Conservation (phyloP, 371 early-diverging fungal species). For the Capniomyces stellatus region DNA sequence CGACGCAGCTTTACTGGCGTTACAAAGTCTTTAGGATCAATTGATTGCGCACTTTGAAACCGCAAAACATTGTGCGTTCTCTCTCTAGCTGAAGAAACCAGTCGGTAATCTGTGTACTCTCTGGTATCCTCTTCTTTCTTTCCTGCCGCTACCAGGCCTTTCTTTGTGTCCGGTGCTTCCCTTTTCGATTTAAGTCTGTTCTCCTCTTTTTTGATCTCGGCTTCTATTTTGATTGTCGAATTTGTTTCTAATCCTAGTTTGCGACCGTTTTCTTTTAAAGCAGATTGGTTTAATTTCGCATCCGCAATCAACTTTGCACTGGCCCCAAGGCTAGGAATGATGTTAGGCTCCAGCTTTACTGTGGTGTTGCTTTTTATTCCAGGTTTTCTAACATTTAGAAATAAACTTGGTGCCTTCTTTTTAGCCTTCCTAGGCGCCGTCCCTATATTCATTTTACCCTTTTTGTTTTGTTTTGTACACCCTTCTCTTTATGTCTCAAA, state of each 20-base stretch:
- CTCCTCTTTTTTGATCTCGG: background rate
- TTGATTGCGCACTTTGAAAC: slow-evolving; percentile 31
- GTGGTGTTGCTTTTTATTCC: too few relatives aligned
- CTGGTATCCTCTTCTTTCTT: background rate
- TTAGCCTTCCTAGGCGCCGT: too few relatives aligned
- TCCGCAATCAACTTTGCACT: too few relatives aligned
- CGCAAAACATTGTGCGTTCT: slow-evolving; percentile 47
- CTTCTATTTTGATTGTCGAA: background rate
- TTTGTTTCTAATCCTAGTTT: background rate
- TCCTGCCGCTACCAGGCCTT: background rate
- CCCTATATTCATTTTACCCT: too few relatives aligned
- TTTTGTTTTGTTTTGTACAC: too few relatives aligned
- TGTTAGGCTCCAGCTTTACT: too few relatives aligned
- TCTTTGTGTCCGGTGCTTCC: background rate
- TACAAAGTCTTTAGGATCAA: slow-evolving; percentile 35
- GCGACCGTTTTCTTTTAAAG: background rate
- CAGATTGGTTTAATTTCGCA: background rate
- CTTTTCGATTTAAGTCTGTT: background rate
- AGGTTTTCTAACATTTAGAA: too few relatives aligned
- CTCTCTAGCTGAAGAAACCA: slow-evolving; percentile 31
- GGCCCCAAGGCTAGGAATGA: too few relatives aligned
- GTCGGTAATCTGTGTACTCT: slow-evolving; percentile 35
- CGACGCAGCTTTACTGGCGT: slow-evolving; percentile 52
- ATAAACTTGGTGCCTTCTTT: too few relatives aligned
- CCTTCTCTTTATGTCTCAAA: too few relatives aligned